Evolutionary conservation across 139 green algal species (phyloP).

Genomic region (Trebouxia sp.): DNA sequence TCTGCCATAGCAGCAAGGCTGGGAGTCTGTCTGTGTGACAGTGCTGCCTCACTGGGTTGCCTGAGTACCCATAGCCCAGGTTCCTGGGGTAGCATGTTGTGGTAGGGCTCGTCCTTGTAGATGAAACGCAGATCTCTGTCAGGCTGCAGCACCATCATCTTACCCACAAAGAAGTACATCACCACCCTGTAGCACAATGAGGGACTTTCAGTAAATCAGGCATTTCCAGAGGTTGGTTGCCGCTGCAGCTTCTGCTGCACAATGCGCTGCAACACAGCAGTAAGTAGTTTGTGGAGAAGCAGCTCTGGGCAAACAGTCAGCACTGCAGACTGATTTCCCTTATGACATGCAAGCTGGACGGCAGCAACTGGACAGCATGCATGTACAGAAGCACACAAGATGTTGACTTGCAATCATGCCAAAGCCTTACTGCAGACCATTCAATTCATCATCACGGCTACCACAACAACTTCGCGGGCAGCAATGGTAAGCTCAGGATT

Average conservation of each 20-base stretch:
- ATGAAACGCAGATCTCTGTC: slow-evolving; percentile 53
- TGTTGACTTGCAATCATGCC: no score
- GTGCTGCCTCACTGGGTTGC: neutral
- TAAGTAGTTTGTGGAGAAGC: neutral
- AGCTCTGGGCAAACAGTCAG: neutral
- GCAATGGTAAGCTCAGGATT: no score
- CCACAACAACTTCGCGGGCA: no score
- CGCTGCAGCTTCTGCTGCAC: neutral
- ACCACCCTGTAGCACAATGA: slow-evolving; percentile 44
- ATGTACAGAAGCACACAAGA: no score
- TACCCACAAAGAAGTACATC: slow-evolving; percentile 91
- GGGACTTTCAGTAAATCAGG: neutral
- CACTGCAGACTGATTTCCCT: no score
- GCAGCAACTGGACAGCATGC: no score
- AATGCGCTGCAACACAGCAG: neutral
- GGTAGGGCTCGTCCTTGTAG: slow-evolving; percentile 48
- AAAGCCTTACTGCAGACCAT: no score
- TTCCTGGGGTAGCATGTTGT: slow-evolving; percentile 83
- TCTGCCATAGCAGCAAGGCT: neutral
- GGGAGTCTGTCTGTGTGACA: neutral
- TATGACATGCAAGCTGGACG: no score
- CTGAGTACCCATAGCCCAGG: slow-evolving; percentile 75
- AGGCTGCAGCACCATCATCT: slow-evolving; percentile 90
- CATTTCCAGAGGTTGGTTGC: neutral
- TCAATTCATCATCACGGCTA: no score